A percentile compares a stretch with the other conserved stretches of the same genome.
Evolutionary conservation across 176 grass and related monocot genomes (phyloP).

Genomic region (Alloteropsis semialata): DNA sequence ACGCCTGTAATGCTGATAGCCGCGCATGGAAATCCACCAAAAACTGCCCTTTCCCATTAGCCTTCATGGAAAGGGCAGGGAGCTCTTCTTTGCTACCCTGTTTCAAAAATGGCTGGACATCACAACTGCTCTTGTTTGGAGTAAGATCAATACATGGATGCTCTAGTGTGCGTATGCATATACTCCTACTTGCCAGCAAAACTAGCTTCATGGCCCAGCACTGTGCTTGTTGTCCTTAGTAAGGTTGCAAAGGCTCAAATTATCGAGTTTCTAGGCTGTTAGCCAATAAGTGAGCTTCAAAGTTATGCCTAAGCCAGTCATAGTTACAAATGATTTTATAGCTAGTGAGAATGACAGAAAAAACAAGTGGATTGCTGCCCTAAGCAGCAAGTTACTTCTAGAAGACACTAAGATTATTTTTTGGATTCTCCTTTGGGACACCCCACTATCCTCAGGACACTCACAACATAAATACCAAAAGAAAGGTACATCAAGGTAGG

Average conservation of each 20-base stretch:
- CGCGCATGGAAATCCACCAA: slow-evolving; percentile 83
- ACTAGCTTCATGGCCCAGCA: neutral
- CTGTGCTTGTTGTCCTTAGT: neutral
- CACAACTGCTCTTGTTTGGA: neutral
- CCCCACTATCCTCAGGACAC: neutral
- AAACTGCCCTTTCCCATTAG: slow-evolving; percentile 55
- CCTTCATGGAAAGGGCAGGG: slow-evolving; percentile 65
- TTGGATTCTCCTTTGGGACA: neutral
- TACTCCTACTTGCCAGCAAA: neutral
- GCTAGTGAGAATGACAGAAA: neutral
- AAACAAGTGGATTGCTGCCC: neutral
- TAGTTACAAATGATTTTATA: neutral
- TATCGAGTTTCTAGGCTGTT: neutral
- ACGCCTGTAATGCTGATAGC: slow-evolving; percentile 82
- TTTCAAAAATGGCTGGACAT: slow-evolving; percentile 33
- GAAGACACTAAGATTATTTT: neutral
- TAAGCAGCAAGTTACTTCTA: neutral
- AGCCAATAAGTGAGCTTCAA: neutral
- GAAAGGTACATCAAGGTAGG: neutral
- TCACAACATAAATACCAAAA: neutral
- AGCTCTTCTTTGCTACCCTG: slow-evolving; percentile 87
- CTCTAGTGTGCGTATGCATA: neutral
- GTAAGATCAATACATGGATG: slow-evolving; percentile 7
- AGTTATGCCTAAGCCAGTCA: neutral
- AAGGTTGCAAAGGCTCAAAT: neutral